Conservation (phyloP, 345 rosid genomes). For the Boechera retrofracta region DNA sequence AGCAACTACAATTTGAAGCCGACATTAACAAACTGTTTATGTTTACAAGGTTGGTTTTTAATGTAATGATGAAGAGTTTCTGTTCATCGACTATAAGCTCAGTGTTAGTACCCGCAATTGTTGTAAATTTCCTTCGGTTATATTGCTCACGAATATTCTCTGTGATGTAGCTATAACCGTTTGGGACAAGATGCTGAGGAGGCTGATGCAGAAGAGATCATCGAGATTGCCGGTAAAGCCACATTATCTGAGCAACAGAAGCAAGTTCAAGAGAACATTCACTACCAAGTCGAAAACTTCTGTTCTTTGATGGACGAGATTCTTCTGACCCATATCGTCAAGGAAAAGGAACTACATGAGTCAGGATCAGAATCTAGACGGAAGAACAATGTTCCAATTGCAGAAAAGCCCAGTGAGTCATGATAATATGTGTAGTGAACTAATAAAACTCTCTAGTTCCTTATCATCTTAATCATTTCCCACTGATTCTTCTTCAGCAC, state of each 20-base stretch:
- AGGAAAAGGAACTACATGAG: conserved; percentile 37
- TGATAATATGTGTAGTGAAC: not conserved
- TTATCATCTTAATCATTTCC: conserved; percentile 40
- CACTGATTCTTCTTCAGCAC: conserved; percentile 64
- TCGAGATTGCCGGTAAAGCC: conserved; percentile 79
- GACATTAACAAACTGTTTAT: conserved; percentile 81
- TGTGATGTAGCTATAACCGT: conserved; percentile 66
- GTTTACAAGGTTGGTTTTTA: conserved; percentile 63
- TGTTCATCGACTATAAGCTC: not conserved
- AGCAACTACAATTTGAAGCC: conserved; percentile 77
- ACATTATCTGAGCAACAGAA: conserved; percentile 75
- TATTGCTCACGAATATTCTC: not conserved
- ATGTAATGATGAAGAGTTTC: not conserved
- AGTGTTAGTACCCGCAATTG: not conserved
- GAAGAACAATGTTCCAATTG: conserved; percentile 35
- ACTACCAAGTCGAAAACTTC: conserved; percentile 60
- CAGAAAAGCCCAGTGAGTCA: conserved; percentile 56
- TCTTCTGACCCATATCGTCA: conserved; percentile 53
- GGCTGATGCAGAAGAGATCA: conserved; percentile 84
- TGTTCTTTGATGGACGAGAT: conserved; percentile 68
- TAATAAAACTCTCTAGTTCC: not conserved
- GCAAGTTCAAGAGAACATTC: conserved; percentile 83
- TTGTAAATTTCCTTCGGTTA: not conserved
- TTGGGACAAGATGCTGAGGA: conserved; percentile 78
- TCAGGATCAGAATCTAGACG: conserved; percentile 39